Conservation (phyloP, 371 early-diverging fungal species). For the Mortierella sp. region DNA sequence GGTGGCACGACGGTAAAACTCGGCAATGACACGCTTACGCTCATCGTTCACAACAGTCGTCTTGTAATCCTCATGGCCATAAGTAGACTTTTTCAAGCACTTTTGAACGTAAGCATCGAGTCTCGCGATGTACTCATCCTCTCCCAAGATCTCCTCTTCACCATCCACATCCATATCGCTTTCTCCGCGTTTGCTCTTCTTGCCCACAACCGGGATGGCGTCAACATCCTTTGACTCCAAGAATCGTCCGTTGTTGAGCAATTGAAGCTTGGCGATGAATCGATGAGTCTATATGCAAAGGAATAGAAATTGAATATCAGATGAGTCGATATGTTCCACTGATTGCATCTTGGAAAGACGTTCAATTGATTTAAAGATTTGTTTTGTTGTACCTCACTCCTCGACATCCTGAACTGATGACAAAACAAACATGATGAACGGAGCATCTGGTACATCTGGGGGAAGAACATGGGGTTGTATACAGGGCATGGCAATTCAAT, state of each 20-base stretch:
- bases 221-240: constrained; percentile 89
- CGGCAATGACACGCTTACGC: constrained; percentile 81
- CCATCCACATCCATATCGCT: constrained; percentile 67
- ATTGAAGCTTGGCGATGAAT: constrained; percentile 73
- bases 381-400: constrained; percentile 65
- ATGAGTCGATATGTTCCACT: too few relatives aligned
- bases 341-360: too few relatives aligned
- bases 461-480: constrained; percentile 96
- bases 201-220: constrained; percentile 60
- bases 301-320: too few relatives aligned
- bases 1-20: constrained; percentile 74
- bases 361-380: too few relatives aligned
- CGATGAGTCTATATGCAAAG: constrained; percentile 57
- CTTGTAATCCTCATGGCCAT: constrained; percentile 68
- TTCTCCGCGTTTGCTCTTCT: constrained; percentile 57
- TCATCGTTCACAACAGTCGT: constrained; percentile 82
- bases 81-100: constrained; percentile 16
- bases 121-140: constrained; percentile 70
- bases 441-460: constrained; percentile 87
- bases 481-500: constrained; percentile 98
- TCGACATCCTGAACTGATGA: constrained; percentile 85
- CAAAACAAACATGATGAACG: constrained; percentile 94
- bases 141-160: constrained; percentile 56
- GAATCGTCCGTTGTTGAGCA: constrained; percentile 84
- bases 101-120: constrained; percentile 55